These are phyloP conservation scores for Fusarium coffeatum DNA, from an alignment of 2,329 filamentous ascomycete species.

Conservation along the genomic window DNA sequence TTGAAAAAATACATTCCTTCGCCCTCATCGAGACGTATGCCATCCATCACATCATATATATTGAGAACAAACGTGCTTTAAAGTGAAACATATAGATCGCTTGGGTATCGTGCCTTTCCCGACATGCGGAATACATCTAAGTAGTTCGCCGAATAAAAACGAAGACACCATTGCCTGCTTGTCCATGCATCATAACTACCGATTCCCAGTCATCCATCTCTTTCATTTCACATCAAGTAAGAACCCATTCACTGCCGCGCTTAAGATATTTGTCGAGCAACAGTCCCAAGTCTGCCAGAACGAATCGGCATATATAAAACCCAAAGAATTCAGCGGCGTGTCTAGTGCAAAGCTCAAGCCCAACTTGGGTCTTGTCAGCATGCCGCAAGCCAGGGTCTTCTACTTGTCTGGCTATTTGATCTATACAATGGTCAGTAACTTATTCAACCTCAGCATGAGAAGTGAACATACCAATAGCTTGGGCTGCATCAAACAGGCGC, in stretches of 20 bases:
- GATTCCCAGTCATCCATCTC: slow-evolving; percentile 15
- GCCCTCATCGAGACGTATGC: background rate
- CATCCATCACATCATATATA: background rate
- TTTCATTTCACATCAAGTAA: slow-evolving; percentile 48
- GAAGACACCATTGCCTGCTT: slow-evolving; percentile 35
- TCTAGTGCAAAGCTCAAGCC: slow-evolving; percentile 89
- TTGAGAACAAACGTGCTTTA: slow-evolving; percentile 9
- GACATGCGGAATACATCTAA: slow-evolving; percentile 38
- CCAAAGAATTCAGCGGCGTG: slow-evolving; percentile 98
- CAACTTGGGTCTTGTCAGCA: slow-evolving; percentile 93
- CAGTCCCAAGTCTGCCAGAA: slow-evolving; percentile 83
- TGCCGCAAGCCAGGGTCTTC: slow-evolving; percentile 93
- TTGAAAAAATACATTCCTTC: background rate
- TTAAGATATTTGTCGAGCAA: slow-evolving; percentile 98
- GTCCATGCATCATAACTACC: slow-evolving; percentile 24
- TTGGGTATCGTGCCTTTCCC: slow-evolving; percentile 46
- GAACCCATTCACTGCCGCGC: slow-evolving; percentile 93
- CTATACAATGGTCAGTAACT: slow-evolving; percentile 57
- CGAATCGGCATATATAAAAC: slow-evolving; percentile 96
- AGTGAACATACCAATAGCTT: slow-evolving; percentile 80
- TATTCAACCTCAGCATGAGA: accelerated
- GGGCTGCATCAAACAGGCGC: slow-evolving; percentile 90
- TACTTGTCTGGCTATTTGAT: slow-evolving; percentile 95
- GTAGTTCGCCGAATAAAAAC: slow-evolving; percentile 33
- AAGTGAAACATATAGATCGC: slow-evolving; percentile 43